Evolutionary conservation across 495 filamentous ascomycete genomes (phyloP), one percentile per base, ranked within the genome.

Genomic region (Schizothecium vesticola): DNA sequence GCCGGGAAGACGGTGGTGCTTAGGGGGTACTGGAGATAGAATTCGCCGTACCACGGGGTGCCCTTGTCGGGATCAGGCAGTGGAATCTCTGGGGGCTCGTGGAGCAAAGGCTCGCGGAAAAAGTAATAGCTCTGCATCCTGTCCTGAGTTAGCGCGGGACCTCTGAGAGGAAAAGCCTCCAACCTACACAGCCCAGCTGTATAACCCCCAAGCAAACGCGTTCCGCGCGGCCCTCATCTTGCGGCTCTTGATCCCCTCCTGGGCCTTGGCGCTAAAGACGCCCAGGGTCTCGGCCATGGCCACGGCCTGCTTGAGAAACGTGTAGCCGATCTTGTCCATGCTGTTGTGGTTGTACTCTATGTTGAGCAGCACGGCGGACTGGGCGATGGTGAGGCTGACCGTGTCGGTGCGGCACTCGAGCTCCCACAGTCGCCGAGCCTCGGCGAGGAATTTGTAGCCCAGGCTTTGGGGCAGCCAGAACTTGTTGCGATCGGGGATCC

Each of bases 341-440:
- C 70, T 74, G 1, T 72, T 76, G 61, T 74, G 63, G 59, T 73
- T 71, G 33, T 74, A 71, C 11, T 75, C 67, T 19, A 78, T 26
- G 56, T 74, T 69, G 13, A 68, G 56, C 11, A 67, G 51, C 22
- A 77, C 65, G 12, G 71, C 69, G 0, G 72, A 71, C 56, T 76
- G 74, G 8, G 74, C 70, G 11, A 72, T 73, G 9, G 74, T 75
- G 5, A 79, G n/a, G 7, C 62, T 71, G 0, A 26, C 22, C n/a
- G 10, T 55, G 24, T 16, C 31, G 68, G 31, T 43, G 59, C 11
- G 63, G 67, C 64, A 51, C 62, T 79, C 76, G 2, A 75, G 12
- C 26, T 79, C 72, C 77, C 77, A 78, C 19, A 79, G 63, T 29
- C 76, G 70, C 61, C 71, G 75, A 1, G 76, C 76, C 61, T 79